Evolutionary conservation across 768 basidiomycete genomes (phyloP), one percentile per base, ranked within the genome.

Genomic region (Serendipita vermifera): DNA sequence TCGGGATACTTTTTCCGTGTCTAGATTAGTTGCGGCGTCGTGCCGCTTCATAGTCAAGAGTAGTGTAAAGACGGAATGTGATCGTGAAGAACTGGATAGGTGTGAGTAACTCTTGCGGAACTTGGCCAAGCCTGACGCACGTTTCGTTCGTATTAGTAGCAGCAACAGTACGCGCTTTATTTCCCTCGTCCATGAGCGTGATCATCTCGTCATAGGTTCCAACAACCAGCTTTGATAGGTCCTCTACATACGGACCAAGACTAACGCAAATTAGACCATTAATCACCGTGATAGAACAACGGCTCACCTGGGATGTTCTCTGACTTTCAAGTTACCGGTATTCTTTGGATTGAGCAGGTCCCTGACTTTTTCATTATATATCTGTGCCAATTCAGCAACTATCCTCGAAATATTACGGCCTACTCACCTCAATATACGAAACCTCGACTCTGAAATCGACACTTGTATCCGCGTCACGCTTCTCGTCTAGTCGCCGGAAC

Each of bases 141-240:
- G 92, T 96, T 71, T 97, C 96, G 71, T 99, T 99, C 96, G 98
- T 99, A 70, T 96, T 92, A 20, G 96, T 99, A 24, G 96, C 93
- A 20, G 96, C 96, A 20, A 99, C 94, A 11, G 96, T 98, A 53
- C 96, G 77, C 54, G 96, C 93, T 73, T 98, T 97, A 70, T 97
- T 99, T 35, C 94, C 94, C 69, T 99, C 94, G 72, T 99, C 94
- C 94, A 98, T 98, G 66, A 99, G 83, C 3, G 85, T 90, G 86
- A 96, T 94, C 86, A 99, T 96, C 67, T 96, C 94, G 29, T 87
- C 80, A 66, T 93, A 98, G 68, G 76, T 85, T 65, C 79, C 83
- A 40, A 98, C 96, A 27, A 84, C 84, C 55, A 98, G 80, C 70
- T 90, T 90, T 64, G 89, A 91, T 57, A 99, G 75, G 72, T 94